phyloP scores from a whole-genome alignment of 306 rosid species.

The Cucumis cinereus region DNA sequence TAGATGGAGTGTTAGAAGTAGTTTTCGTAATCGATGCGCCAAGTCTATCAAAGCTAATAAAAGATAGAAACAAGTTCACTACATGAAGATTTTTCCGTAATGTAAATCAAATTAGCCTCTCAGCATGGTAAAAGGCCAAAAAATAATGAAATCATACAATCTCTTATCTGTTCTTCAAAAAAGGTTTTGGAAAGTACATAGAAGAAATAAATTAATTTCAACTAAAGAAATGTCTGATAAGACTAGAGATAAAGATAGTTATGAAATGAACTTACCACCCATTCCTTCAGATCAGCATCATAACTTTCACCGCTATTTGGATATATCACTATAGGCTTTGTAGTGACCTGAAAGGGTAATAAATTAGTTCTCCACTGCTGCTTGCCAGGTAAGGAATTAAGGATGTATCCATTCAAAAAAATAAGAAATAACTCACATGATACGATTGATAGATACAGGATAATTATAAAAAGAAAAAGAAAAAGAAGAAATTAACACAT shows the following conservation, averaged over 20 bases:
- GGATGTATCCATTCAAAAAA: not conserved
- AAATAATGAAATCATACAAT: not conserved
- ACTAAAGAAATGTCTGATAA: not conserved
- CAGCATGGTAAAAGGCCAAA: not conserved
- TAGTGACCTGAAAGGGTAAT: conserved; percentile 39
- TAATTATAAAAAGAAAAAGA: not conserved
- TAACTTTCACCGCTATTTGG: conserved; percentile 92
- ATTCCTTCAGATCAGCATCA: conserved; percentile 34
- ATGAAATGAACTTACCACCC: conserved; percentile 51
- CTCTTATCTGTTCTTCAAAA: not conserved
- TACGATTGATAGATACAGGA: not conserved
- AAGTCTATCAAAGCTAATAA: not conserved
- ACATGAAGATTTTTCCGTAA: not conserved
- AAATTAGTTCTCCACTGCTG: not conserved
- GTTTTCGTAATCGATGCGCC: not conserved
- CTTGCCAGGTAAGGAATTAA: not conserved
- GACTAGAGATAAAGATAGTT: not conserved
- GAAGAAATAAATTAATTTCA: not conserved
- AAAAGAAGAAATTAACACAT: not conserved
- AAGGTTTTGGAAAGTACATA: not conserved
- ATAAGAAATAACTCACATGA: not conserved
- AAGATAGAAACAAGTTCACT: not conserved
- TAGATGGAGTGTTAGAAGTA: not conserved
- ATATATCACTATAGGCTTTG: conserved; percentile 60
- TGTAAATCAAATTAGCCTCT: not conserved